Base-by-base conservation (phyloP, 1,284 basidiomycete genomes). In the Boletus hoseneyae region DNA sequence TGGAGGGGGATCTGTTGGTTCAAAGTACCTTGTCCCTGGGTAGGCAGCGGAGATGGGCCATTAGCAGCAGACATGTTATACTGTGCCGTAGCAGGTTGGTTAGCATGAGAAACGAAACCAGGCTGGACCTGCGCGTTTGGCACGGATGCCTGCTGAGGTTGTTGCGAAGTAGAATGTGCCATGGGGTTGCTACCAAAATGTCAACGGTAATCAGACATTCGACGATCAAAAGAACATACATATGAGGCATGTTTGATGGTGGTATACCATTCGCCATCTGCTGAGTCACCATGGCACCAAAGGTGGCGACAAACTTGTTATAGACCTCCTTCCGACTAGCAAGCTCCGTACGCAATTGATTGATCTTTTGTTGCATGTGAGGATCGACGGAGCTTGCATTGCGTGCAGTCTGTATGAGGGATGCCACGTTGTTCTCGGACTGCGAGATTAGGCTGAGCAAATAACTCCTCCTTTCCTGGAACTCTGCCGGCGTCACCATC, bases 251-350 rank as follows among this genome's bases (percentile, higher is more conserved):
- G 40, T 52, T 69, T 23, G 55, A 39, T 11, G 55, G 44, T 29
- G 52, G 27, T 10, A 64, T 55, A n/a, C 50, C 48, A 25, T 57
- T 67, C 33, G 40, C 45, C 53, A 68, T 45, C 29, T 67, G 67
- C 47, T 69, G 67, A 19, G 54, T 43, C 35, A 53, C 21, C 27
- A 57, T 43, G 12, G 57, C 55, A 11, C 55, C 56, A 48, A 44
- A 63, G 42, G 47, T 54, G 23, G 51, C 34, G 1, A 66, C 49
- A 44, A 75, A 61, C 50, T 69, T 73, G 43, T 44, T 34, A 21
- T 73, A 61, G 36, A 69, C 42, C 0, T 77, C 74, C 64, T 70
- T 73, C 54, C 68, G 68, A 18, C 10, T 50, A 42, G 57, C 56
- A 16, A 70, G 57, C 15, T 78, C 73, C 1, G 42, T 19, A 13